Evolutionary conservation across 2,329 filamentous ascomycete genomes (phyloP).

Genomic region (Ophiostoma piceae): DNA sequence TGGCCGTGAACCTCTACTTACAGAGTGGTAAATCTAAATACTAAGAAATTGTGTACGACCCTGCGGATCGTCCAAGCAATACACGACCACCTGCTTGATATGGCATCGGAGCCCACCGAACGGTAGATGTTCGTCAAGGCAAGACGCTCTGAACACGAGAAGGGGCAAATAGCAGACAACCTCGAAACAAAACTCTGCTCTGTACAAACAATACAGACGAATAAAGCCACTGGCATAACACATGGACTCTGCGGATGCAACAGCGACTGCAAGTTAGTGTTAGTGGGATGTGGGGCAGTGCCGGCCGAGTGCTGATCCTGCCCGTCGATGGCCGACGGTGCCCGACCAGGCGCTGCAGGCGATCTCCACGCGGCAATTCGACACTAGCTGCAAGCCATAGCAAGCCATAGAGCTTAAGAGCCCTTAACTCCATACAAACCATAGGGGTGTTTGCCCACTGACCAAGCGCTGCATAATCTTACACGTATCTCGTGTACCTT

Average conservation of each 20-base stretch:
- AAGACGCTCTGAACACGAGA: neutral
- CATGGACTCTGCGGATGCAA: neutral
- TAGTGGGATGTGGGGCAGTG: neutral
- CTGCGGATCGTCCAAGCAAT: neutral
- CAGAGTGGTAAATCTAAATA: no score
- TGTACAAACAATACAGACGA: neutral
- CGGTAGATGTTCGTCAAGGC: neutral
- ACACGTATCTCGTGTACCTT: neutral
- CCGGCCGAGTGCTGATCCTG: constrained; percentile 10
- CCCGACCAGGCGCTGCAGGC: neutral
- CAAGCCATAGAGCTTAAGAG: no score
- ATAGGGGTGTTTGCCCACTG: neutral
- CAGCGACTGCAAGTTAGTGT: neutral
- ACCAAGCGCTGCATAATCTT: neutral
- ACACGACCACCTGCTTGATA: constrained; percentile 4
- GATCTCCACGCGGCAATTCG: constrained; percentile 9
- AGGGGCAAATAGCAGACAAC: neutral
- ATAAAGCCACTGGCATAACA: neutral
- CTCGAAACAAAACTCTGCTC: neutral
- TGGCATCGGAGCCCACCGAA: constrained; percentile 2
- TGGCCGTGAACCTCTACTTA: neutral
- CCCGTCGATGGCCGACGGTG: constrained; percentile 15
- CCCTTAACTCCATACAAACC: neutral
- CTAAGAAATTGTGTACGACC: neutral
- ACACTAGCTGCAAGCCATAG: no score